A percentile compares a stretch with the other conserved stretches of the same genome.
phyloP scores from a whole-genome alignment of 2,329 filamentous ascomycete genomes.

The Cryphonectria naterciae region DNA sequence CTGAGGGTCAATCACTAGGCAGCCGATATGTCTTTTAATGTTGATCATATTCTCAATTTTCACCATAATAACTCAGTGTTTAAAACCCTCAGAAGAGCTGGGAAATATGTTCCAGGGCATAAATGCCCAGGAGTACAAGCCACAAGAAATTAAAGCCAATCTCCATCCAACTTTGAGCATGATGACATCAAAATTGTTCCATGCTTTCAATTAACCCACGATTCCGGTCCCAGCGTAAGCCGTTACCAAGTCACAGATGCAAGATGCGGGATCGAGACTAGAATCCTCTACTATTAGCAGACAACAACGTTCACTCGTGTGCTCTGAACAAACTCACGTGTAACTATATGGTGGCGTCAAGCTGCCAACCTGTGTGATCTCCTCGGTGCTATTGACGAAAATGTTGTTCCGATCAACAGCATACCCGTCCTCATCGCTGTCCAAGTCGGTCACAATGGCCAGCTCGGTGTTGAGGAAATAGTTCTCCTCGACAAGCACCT shows the following conservation, averaged over 20 bases:
- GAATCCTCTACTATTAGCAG: not conserved
- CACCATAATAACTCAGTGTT: not conserved
- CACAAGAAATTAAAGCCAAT: not conserved
- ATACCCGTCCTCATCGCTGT: constrained; percentile 50
- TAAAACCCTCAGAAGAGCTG: not conserved
- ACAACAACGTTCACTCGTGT: not conserved
- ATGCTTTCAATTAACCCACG: constrained; percentile 3
- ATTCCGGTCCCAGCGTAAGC: constrained; percentile 22
- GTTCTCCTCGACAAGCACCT: constrained; percentile 57
- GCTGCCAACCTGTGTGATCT: constrained; percentile 41
- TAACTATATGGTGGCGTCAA: constrained; percentile 43
- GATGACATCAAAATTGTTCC: not conserved
- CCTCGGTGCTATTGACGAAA: constrained; percentile 43
- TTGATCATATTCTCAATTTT: not conserved
- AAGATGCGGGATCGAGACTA: constrained; percentile 23
- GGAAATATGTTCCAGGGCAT: not conserved
- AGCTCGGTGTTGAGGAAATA: constrained; percentile 50
- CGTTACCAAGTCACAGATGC: constrained; percentile 17
- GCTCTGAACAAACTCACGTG: constrained; percentile 34
- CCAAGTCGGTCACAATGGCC: constrained; percentile 45
- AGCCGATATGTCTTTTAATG: no score
- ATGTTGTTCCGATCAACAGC: constrained; percentile 50
- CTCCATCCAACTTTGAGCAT: not conserved
- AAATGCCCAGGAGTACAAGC: not conserved
- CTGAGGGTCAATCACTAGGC: no score